phyloP scores from a whole-genome alignment of 345 rosid species.

The Odontarrhena argentea region DNA sequence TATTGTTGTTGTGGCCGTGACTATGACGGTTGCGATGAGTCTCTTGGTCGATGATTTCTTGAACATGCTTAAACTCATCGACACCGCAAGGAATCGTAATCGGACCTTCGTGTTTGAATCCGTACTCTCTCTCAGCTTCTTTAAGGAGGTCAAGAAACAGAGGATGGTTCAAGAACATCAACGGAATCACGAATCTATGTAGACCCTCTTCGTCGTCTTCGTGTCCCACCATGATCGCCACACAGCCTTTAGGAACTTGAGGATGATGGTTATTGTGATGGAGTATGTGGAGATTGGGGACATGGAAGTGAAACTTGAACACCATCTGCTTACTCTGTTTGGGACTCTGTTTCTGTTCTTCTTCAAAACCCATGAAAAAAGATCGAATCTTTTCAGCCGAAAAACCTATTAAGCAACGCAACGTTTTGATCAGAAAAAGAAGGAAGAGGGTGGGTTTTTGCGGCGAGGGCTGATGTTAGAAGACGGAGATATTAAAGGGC shows the following conservation, averaged over 20 bases:
- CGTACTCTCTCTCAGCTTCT: slow-evolving; percentile 82
- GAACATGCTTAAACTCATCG: slow-evolving; percentile 70
- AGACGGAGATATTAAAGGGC: slow-evolving; percentile 64
- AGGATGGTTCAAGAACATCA: slow-evolving; percentile 77
- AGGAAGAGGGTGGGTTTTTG: neutral
- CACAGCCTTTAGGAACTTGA: slow-evolving; percentile 69
- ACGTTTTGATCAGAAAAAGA: neutral
- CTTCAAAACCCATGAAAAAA: slow-evolving; percentile 47
- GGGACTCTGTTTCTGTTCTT: slow-evolving; percentile 36
- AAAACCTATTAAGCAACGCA: slow-evolving; percentile 24
- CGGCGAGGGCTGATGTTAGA: slow-evolving; percentile 38
- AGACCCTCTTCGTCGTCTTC: slow-evolving; percentile 58
- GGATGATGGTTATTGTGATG: slow-evolving; percentile 43
- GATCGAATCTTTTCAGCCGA: slow-evolving; percentile 18
- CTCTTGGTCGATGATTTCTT: slow-evolving; percentile 66
- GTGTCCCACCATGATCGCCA: slow-evolving; percentile 79
- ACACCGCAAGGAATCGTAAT: slow-evolving; percentile 84
- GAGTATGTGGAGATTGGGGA: slow-evolving; percentile 43
- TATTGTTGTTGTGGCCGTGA: slow-evolving; percentile 36
- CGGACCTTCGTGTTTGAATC: slow-evolving; percentile 77
- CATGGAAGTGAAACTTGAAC: slow-evolving; percentile 58
- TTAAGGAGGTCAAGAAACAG: slow-evolving; percentile 62
- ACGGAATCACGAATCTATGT: slow-evolving; percentile 75
- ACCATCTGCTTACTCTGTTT: slow-evolving; percentile 36
- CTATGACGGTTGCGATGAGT: slow-evolving; percentile 45